phyloP scores from a whole-genome alignment of 2,329 filamentous ascomycete species.

The Fusarium sp. region DNA sequence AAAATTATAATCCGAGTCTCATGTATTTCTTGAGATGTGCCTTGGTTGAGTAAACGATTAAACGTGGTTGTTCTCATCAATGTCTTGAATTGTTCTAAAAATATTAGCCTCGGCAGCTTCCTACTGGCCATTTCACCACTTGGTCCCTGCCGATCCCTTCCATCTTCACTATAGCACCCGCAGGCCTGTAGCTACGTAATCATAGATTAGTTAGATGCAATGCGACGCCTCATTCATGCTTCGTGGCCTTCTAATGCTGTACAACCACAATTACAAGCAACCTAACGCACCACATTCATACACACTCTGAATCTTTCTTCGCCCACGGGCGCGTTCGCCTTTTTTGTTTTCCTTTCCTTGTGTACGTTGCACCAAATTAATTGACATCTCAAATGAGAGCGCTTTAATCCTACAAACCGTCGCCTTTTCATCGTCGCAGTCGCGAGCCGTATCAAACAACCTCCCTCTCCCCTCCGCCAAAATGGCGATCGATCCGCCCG shows the following conservation, averaged over 20 bases:
- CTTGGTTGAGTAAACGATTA: neutral
- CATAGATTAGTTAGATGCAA: constrained; percentile 8
- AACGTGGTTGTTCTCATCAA: neutral
- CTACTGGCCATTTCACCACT: constrained; percentile 12
- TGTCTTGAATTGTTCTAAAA: neutral
- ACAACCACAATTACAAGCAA: neutral
- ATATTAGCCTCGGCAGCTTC: neutral
- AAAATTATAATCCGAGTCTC: neutral
- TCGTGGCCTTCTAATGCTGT: constrained; percentile 26
- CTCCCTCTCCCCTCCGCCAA: neutral
- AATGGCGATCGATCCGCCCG: constrained; percentile 44
- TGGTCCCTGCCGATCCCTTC: constrained; percentile 32
- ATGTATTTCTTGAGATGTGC: neutral
- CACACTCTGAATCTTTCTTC: neutral
- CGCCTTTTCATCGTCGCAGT: constrained; percentile 11
- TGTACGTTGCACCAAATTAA: neutral
- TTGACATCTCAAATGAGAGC: constrained; percentile 1
- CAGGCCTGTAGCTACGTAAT: constrained; percentile 28
- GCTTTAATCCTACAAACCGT: neutral
- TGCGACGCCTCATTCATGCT: constrained; percentile 26
- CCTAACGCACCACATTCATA: neutral
- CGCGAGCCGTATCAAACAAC: constrained; percentile 7
- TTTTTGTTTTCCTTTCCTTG: neutral
- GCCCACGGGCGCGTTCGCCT: constrained; percentile 7
- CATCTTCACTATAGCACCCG: neutral